Base-by-base conservation (phyloP, 768 basidiomycete species). In the Macrolepiota fuliginosa region DNA sequence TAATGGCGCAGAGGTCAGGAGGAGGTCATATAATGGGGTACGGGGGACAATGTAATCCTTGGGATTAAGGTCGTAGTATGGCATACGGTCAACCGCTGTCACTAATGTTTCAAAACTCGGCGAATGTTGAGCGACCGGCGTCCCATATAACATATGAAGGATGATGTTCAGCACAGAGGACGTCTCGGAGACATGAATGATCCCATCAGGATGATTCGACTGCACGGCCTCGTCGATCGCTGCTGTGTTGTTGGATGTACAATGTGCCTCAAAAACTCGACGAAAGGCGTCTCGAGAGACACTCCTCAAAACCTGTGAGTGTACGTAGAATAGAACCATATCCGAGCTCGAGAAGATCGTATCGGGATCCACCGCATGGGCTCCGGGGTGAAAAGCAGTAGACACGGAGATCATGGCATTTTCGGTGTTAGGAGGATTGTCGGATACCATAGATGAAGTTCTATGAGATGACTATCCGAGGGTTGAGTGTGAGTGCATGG, bases 281-380 rank as follows among this genome's bases (percentile, higher is more conserved):
- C 76, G 70, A 71, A 87, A 86, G 25, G 71, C 73, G 49, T 82
- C 83, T 12, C 66, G 67, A 22, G 85, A 86, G 4, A 72, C 72
- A n/a, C 67, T 57, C 39, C 78, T 72, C 32, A 89, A 68, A 45
- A 78, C 65, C 13, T 76, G 64, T 0, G 73, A 67, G 68, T 88
- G 83, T 2, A 81, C 82, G 63, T 87, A 87, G 75, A 89, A 89
- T 65, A 86, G 80, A 27, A 89, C 84, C 0, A 78, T 79, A 62
- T 89, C 87, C 37, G 81, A 77, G 9, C 84, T 82, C 58, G 81
- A 67, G 56, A 87, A 66, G 55, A 84, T 73, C 19, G 65, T 63
- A 49, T 72, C 67, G 9, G 68, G 59, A 4, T 51, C 59, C 11
- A 54, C 36, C 22, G 62, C n/a, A 56, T 67, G 59, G 2, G 64